Evolutionary conservation across 441 rosid genomes (phyloP), one percentile per base, ranked within the genome.

Genomic region (Jatropha podagrica): DNA sequence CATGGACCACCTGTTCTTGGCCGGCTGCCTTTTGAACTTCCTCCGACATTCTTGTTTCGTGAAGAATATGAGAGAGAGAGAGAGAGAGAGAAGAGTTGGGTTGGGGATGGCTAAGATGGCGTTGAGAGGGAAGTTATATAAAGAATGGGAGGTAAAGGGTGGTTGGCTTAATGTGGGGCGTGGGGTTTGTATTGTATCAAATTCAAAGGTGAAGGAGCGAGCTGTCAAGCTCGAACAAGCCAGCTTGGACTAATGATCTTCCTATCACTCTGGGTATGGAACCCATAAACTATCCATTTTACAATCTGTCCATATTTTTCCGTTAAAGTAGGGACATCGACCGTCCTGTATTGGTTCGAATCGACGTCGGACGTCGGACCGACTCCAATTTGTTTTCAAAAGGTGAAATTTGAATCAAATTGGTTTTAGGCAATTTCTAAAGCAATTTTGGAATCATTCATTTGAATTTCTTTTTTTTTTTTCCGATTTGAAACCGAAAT

Each of bases 1-100:
- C 76, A 11, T 2, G 68, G 0, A 46, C 18, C 11, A 41, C 44
- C n/a, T 48, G 49, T 67, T 71, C 60, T 32, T 73, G 74, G 42
- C 48, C 66, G 4, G 48, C 66, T 14, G 38, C 10, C 32, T 71
- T 68, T 3, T 72, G 79, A 18, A 51, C 75, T 59, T 56, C 65
- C 15, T 77, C 83, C 26, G 78, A 76, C 82, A 80, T 80, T 11
- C n/a, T 46, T 44, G 15, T 46, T 4, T 55, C 37, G 32, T 41
- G 64, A 40, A 18, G 27, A 7, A 7, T 49, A 12, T 7, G 48
- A 2, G 10, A 44, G 37, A 15, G 7, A 26, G 6, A 68, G 65
- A 48, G 54, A 44, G 55, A 20, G 32, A 51, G 4, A 60, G 8
- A 1, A 46, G 7, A 23, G 13, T 37, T 42, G 37, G 59, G n/a